Evolutionary conservation across 148 eudicot genomes (phyloP), one percentile per base, ranked within the genome.

Genomic region (Camellia lanceoleosa): DNA sequence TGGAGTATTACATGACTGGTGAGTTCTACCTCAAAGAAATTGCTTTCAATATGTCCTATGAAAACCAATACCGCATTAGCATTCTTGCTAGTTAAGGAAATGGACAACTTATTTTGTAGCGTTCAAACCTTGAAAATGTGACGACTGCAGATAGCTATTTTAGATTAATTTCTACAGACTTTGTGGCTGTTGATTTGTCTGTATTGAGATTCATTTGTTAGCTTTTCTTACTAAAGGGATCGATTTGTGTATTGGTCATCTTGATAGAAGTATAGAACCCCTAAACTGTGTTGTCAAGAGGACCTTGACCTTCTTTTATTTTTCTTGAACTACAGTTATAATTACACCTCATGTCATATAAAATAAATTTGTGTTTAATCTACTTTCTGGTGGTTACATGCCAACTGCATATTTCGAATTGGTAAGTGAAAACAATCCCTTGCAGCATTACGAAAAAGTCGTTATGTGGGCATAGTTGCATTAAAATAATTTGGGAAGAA

Each of bases 1-100:
- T 76, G 98, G 98, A 67, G 95, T 91, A 4, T 79, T 94, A 71
- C 98, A 94, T 87, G 94, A 94, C 82, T 94, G 98, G 98, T 94
- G 87, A 82, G 73, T 85, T 54, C 70, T 41, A 74, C 68, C 68
- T 38, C 20, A 51, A 16, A 68, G 46, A 55, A 68, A 8, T 49
- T 30, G 19, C 23, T 55, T 7, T 3, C 49, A 30, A 30, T 55
- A 23, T 76, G 42, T 13, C 60, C 56, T 60, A n/a, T 63, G 44
- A 23, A 5, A 9, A 67, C 64, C 20, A 4, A 43, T 67, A 38
- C 18, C 30, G 15, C 51, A 20, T 77, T 64, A 9, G 13, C n/a
- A 41, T 82, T 76, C 46, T 60, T 68, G 23, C 44, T 69, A 64
- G 14, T 12, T 6, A 2, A 44, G 5, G 13, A 7, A 56, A 10